phyloP scores from a whole-genome alignment of 805 yeast genomes.

The Maudiozyma bulderi region DNA sequence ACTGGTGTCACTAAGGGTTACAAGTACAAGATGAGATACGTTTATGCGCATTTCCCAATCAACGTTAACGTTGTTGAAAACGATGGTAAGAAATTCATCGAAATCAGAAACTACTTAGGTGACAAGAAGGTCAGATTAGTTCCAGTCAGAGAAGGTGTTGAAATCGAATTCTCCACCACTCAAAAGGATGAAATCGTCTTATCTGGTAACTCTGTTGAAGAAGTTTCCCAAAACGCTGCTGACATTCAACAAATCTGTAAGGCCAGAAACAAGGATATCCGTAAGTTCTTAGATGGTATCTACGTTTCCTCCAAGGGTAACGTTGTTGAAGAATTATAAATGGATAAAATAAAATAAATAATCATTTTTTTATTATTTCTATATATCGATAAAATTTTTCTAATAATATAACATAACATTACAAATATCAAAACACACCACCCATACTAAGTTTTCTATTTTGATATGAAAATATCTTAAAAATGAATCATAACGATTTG shows the following conservation, averaged over 20 bases:
- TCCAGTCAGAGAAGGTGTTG: conserved; percentile 81
- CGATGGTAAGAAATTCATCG: conserved; percentile 67
- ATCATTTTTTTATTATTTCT: not conserved
- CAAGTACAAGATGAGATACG: conserved; percentile 99
- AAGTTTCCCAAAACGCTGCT: conserved; percentile 97
- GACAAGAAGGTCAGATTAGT: conserved; percentile 94
- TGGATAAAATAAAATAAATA: not conserved
- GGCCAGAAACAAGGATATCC: conserved; percentile 99
- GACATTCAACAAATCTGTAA: conserved; percentile 96
- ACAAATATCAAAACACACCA: too few species aligned
- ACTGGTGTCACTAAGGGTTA: conserved; percentile 98
- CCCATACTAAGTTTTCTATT: too few species aligned
- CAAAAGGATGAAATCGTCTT: conserved; percentile 93
- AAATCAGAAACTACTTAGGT: conserved; percentile 99
- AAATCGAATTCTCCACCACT: conserved; percentile 65
- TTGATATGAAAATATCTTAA: too few species aligned
- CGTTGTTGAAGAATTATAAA: conserved; percentile 55
- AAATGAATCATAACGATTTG: too few species aligned
- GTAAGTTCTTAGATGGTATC: conserved; percentile 99
- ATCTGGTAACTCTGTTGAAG: conserved; percentile 66
- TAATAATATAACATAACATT: not conserved
- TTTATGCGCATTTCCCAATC: conserved; percentile 99
- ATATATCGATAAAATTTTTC: not conserved
- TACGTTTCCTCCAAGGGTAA: conserved; percentile 94
- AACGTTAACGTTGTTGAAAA: conserved; percentile 84